These are phyloP conservation scores for Huntiella omanensis DNA, from an alignment of 2,329 filamentous ascomycete species.

Conservation along the genomic window DNA sequence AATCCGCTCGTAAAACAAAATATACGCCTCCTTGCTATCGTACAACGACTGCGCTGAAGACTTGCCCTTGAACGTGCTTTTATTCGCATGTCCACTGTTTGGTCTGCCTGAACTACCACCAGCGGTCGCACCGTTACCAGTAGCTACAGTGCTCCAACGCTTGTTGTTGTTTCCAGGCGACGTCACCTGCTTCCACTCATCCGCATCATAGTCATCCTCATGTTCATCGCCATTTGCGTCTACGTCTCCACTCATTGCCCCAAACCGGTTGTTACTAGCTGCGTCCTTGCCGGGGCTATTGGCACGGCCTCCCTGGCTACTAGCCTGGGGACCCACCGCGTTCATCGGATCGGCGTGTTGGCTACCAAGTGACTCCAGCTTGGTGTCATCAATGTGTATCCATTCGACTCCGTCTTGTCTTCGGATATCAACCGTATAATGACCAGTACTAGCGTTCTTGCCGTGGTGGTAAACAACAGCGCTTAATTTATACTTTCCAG, in stretches of 20 bases:
- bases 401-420: slow-evolving; percentile 90
- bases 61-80: slow-evolving; percentile 33
- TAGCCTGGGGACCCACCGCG: slow-evolving; percentile 15
- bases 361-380: slow-evolving; percentile 65
- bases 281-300: slow-evolving; percentile 41
- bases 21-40: slow-evolving; percentile 93
- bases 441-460: slow-evolving; percentile 85
- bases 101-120: not conserved
- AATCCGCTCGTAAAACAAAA: slow-evolving; percentile 82
- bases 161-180: slow-evolving; percentile 45
- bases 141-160: slow-evolving; percentile 47
- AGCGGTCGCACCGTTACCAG: slow-evolving; percentile 25
- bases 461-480: slow-evolving; percentile 95
- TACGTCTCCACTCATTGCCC: slow-evolving; percentile 24
- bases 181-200: slow-evolving; percentile 70
- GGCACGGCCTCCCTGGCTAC: not conserved
- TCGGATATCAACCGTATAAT: slow-evolving; percentile 94
- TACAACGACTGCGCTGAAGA: slow-evolving; percentile 47
- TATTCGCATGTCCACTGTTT: slow-evolving; percentile 18
- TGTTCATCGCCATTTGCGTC: slow-evolving; percentile 25
- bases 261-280: slow-evolving; percentile 49
- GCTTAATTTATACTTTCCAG: slow-evolving; percentile 56
- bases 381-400: slow-evolving; percentile 88
- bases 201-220: slow-evolving; percentile 30
- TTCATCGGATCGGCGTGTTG: slow-evolving; percentile 74